phyloP scores from a whole-genome alignment of 345 rosid genomes.

The Physaria fendleri region DNA sequence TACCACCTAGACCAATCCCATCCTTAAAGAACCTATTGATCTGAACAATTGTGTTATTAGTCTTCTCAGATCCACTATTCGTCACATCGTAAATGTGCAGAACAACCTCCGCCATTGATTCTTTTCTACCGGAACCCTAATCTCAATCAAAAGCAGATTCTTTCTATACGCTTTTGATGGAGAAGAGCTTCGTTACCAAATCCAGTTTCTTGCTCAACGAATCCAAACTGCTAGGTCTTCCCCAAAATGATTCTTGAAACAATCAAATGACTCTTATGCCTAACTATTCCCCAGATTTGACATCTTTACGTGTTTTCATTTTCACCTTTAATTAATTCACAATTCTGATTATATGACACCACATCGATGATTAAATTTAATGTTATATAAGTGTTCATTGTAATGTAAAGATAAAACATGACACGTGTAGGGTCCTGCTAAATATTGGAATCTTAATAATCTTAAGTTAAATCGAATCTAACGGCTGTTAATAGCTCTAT shows the following conservation, averaged over 20 bases:
- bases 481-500: neutral
- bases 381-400: too few relatives aligned
- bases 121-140: slow-evolving; percentile 32
- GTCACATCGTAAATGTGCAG: slow-evolving; percentile 92
- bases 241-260: too few relatives aligned
- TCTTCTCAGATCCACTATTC: slow-evolving; percentile 93
- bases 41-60: slow-evolving; percentile 80
- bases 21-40: slow-evolving; percentile 96
- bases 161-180: neutral
- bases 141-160: neutral
- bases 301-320: neutral
- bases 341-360: too few relatives aligned
- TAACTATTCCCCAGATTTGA: neutral
- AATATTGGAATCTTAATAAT: slow-evolving; percentile 4
- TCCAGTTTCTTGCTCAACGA: neutral
- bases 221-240: neutral
- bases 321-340: too few relatives aligned
- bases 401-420: too few relatives aligned
- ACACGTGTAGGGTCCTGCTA: too few relatives aligned
- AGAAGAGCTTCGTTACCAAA: neutral
- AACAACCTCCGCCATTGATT: slow-evolving; percentile 63
- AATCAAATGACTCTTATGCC: neutral
- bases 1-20: slow-evolving; percentile 86
- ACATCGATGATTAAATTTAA: too few relatives aligned
- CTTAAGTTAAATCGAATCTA: neutral